Evolutionary conservation across 2,329 filamentous ascomycete genomes (phyloP).

Genomic region (Fragosphaeria purpurea): DNA sequence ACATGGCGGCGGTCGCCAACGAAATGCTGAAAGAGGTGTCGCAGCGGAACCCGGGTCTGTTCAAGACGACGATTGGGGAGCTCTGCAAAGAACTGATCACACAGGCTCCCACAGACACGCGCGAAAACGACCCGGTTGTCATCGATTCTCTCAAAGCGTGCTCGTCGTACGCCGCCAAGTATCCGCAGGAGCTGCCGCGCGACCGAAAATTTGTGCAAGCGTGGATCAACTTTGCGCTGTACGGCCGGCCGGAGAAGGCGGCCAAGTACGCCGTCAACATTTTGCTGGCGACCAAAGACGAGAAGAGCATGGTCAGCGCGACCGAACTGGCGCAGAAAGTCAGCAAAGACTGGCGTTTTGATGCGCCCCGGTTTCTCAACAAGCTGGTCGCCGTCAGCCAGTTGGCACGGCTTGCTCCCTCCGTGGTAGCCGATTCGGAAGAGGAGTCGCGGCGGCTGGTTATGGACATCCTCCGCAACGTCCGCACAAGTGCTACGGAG

Average conservation of each 20-base stretch:
- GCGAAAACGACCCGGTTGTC: constrained; percentile 60
- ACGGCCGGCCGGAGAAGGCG: constrained; percentile 69
- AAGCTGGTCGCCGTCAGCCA: constrained; percentile 64
- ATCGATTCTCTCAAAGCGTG: constrained; percentile 91
- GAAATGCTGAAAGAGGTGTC: constrained; percentile 90
- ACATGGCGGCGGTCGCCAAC: constrained; percentile 69
- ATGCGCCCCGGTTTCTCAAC: constrained; percentile 62
- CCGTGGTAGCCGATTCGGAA: constrained; percentile 61
- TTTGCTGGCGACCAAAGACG: constrained; percentile 61
- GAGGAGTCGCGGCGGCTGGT: constrained; percentile 74
- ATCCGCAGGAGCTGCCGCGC: constrained; percentile 71
- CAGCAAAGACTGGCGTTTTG: constrained; percentile 64
- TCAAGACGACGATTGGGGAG: constrained; percentile 86
- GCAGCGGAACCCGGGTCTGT: constrained; percentile 74
- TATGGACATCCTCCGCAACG: constrained; percentile 61
- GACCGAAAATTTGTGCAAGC: constrained; percentile 74
- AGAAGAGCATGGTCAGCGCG: constrained; percentile 72
- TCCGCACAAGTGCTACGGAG: constrained; percentile 35
- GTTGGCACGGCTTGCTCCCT: constrained; percentile 63
- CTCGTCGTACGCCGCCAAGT: constrained; percentile 79
- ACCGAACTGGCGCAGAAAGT: constrained; percentile 72
- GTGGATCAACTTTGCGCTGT: constrained; percentile 71
- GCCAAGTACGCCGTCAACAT: constrained; percentile 94
- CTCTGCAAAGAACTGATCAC: constrained; percentile 79
- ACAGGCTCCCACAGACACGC: constrained; percentile 61